Conservation (phyloP, 495 filamentous ascomycete species). For the Achaetomiella virescens region DNA sequence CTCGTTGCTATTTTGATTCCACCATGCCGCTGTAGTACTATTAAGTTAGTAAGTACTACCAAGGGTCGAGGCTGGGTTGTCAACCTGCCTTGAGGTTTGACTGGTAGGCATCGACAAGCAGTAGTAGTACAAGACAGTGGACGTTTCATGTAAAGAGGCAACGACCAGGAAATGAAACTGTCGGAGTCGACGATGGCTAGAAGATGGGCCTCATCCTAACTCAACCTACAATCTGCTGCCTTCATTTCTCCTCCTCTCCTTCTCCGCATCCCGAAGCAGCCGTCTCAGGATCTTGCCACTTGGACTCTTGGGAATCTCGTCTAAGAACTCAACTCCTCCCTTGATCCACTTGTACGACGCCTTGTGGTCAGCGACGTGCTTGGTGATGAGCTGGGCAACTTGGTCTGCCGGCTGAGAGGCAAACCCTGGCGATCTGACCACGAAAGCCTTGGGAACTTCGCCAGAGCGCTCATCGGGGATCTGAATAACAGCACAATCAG, state of each 20-base stretch:
- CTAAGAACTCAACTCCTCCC: constrained; percentile 74
- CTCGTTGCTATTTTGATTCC: too few species aligned
- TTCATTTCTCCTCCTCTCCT: constrained; percentile 58
- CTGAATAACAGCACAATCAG: constrained; percentile 79
- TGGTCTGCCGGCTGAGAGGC: constrained; percentile 49
- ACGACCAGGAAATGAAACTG: too few species aligned
- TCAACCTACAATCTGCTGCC: too few species aligned
- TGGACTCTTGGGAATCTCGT: constrained; percentile 77
- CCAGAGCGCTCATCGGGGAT: constrained; percentile 68
- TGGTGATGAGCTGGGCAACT: constrained; percentile 56
- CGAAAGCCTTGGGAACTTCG: constrained; percentile 82
- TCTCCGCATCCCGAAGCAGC: constrained; percentile 74
- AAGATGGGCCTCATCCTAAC: too few species aligned
- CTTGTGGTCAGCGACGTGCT: constrained; percentile 77
- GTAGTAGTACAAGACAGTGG: too few species aligned
- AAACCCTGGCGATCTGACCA: constrained; percentile 63
- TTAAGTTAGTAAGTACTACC: too few species aligned
- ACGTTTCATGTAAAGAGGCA: too few species aligned
- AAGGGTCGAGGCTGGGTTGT: too few species aligned
- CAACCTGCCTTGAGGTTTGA: too few species aligned
- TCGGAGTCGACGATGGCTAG: too few species aligned
- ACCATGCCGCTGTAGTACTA: too few species aligned
- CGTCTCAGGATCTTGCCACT: constrained; percentile 88
- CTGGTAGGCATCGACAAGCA: too few species aligned
- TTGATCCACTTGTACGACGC: constrained; percentile 84